A percentile compares a stretch with the other conserved stretches of the same genome.
phyloP scores from a whole-genome alignment of 306 rosid species.

The Pachyrhizus erosus region DNA sequence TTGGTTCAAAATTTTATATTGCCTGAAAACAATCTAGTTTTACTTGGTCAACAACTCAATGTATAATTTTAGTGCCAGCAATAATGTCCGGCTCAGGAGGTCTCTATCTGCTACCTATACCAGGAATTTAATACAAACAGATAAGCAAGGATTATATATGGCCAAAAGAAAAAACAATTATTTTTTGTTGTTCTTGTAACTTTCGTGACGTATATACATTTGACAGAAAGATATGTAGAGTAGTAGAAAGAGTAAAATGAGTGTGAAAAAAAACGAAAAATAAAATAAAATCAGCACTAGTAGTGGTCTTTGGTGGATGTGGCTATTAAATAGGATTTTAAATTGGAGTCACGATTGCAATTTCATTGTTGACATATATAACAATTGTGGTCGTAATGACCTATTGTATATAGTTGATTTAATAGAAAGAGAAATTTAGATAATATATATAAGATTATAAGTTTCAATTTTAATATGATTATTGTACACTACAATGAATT shows the following conservation, averaged over 20 bases:
- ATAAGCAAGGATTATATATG: not conserved
- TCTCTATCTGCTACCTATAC: not conserved
- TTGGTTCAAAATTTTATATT: not conserved
- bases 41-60: conserved; percentile 34
- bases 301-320: not conserved
- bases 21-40: not conserved
- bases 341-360: not conserved
- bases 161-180: not conserved
- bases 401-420: no score
- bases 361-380: not conserved
- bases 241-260: not conserved
- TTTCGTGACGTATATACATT: not conserved
- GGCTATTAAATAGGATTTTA: not conserved
- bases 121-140: conserved; percentile 14
- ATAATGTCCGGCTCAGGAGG: not conserved
- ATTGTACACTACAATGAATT: no score
- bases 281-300: not conserved
- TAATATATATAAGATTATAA: no score
- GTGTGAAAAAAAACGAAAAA: not conserved
- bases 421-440: no score
- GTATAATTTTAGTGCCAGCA: not conserved
- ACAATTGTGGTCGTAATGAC: no score
- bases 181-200: conserved; percentile 1
- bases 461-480: no score
- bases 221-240: not conserved